Evolutionary conservation across 139 green algal species (phyloP).

Genomic region (Auxenochlorella pyrenoidosa): DNA sequence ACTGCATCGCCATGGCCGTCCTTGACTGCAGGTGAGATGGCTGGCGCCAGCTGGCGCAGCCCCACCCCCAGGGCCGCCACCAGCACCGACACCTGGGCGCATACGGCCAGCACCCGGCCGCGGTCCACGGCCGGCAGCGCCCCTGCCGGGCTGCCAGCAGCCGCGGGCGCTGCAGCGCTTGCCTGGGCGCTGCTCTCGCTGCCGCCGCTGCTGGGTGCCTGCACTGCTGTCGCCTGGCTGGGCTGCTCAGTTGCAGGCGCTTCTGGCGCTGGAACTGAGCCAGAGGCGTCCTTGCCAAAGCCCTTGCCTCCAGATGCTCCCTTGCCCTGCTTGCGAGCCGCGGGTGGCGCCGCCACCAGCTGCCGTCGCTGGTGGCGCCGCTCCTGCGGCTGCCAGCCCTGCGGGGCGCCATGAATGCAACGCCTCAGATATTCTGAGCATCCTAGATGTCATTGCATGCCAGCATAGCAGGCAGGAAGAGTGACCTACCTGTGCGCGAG

Average conservation of each 20-base stretch:
- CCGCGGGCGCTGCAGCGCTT: neutral
- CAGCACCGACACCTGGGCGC: conserved; percentile 34
- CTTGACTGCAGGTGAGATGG: conserved; percentile 16
- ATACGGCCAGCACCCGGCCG: conserved; percentile 7
- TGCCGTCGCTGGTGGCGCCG: neutral
- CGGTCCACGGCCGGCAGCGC: conserved; percentile 27
- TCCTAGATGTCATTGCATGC: neutral
- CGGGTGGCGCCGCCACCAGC: neutral
- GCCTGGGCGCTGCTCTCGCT: neutral
- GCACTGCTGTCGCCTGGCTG: neutral
- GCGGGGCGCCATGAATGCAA: no score
- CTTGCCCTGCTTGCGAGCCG: neutral
- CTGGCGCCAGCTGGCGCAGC: conserved; percentile 21
- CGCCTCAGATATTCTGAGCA: no score
- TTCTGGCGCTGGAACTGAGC: neutral
- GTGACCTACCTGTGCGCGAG: no score
- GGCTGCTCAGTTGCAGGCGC: neutral
- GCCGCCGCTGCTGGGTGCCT: neutral
- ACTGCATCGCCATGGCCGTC: conserved; percentile 25
- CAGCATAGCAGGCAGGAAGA: no score
- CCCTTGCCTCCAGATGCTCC: neutral
- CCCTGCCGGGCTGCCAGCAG: neutral
- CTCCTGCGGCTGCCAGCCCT: no score
- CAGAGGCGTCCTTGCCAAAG: neutral
- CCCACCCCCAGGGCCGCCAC: conserved; percentile 11